These are phyloP conservation scores for Wickerhamia fluorescens DNA, from an alignment of 805 yeast genomes.

Conservation along the genomic window DNA sequence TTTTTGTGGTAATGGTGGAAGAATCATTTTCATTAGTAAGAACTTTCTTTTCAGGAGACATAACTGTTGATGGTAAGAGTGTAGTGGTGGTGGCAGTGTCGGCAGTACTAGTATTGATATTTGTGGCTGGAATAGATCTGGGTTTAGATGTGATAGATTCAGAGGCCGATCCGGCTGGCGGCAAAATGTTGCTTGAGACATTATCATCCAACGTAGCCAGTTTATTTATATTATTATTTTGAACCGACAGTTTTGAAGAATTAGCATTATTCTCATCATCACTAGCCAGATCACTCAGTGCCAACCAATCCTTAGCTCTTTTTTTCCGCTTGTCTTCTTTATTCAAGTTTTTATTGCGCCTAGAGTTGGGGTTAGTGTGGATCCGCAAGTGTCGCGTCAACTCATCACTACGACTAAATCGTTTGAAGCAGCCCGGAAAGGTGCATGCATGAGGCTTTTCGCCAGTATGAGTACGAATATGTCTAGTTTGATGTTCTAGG, in stretches of 20 bases:
- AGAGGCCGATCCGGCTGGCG: no score
- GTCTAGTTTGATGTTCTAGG: slow-evolving; percentile 86
- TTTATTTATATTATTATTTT: no score
- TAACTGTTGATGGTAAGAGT: not conserved
- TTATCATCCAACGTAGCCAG: no score
- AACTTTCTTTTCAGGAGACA: not conserved
- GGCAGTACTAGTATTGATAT: slow-evolving; percentile 1
- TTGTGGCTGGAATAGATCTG: slow-evolving; percentile 1
- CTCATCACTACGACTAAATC: slow-evolving; percentile 78
- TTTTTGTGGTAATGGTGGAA: not conserved
- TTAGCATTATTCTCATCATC: no score
- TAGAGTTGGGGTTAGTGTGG: slow-evolving; percentile 53
- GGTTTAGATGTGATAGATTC: no score
- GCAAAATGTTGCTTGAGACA: no score
- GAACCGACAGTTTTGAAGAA: no score
- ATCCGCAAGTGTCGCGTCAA: slow-evolving; percentile 79
- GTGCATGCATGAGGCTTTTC: slow-evolving; percentile 85
- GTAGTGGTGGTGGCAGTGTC: slow-evolving; percentile 1
- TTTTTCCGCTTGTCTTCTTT: slow-evolving; percentile 4
- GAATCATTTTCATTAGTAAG: slow-evolving; percentile 1
- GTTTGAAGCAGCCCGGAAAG: slow-evolving; percentile 76
- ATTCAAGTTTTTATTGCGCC: slow-evolving; percentile 30
- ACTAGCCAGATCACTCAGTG: not conserved
- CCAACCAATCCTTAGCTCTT: not conserved
- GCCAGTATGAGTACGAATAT: slow-evolving; percentile 88